Conservation (phyloP, 2,329 filamentous ascomycete genomes). For the Nemania diffusa region DNA sequence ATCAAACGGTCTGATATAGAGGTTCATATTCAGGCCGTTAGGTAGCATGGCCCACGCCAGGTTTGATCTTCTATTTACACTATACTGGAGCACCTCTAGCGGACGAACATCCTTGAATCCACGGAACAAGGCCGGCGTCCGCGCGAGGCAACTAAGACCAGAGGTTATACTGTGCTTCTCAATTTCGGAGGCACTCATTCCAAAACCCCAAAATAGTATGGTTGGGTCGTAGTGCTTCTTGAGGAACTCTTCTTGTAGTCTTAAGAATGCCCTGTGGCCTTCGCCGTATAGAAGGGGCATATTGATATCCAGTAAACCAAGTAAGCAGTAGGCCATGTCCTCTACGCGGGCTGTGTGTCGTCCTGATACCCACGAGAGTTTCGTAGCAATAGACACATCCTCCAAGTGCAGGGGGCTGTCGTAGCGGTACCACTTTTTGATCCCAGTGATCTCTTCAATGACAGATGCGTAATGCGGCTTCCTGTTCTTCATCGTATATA, state of each 20-base stretch:
- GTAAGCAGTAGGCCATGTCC: constrained; percentile 29
- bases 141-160: background rate
- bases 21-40: background rate
- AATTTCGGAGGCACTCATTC: background rate
- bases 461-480: too few species aligned
- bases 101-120: background rate
- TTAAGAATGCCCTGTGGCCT: constrained; percentile 17
- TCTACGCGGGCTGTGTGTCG: constrained; percentile 25
- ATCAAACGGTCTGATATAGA: background rate
- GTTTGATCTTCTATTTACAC: background rate
- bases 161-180: background rate
- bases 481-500: too few species aligned
- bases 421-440: background rate
- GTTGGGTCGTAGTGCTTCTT: constrained; percentile 10
- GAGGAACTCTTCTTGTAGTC: constrained; percentile 26
- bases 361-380: constrained; percentile 16
- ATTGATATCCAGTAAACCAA: constrained; percentile 19
- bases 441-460: constrained; percentile 6
- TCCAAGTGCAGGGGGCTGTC: background rate
- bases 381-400: constrained; percentile 2
- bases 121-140: background rate
- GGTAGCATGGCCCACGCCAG: background rate
- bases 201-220: background rate
- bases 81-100: background rate
- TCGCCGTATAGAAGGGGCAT: constrained; percentile 33